phyloP scores from a whole-genome alignment of 495 filamentous ascomycete species.

The Tuber calosporum region DNA sequence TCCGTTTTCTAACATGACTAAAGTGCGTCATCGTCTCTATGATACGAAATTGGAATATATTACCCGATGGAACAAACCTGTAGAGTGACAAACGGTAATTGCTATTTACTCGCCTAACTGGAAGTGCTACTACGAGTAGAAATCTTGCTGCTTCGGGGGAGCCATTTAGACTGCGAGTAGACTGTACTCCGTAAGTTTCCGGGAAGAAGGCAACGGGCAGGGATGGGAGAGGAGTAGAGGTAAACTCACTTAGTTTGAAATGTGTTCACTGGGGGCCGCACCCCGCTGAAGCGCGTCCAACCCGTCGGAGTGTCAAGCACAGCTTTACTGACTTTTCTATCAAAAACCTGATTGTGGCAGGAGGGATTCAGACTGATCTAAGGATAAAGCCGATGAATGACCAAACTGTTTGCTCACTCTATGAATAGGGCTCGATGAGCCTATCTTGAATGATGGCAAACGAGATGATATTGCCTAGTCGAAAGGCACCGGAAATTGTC shows the following conservation, averaged over 20 bases:
- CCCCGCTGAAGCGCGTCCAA: not conserved
- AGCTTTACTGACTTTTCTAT: not conserved
- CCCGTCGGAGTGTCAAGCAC: not conserved
- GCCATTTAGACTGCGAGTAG: not conserved
- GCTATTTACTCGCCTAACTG: not conserved
- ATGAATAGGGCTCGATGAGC: not conserved
- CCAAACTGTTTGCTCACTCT: not conserved
- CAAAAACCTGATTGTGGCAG: not conserved
- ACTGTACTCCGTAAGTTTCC: too few relatives aligned
- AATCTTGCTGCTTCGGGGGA: not conserved
- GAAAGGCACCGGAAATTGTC: not conserved
- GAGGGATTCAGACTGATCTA: not conserved
- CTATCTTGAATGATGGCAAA: not conserved
- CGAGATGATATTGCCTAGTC: not conserved
- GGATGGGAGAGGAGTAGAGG: not conserved
- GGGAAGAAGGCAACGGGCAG: not conserved
- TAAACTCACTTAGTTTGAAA: not conserved
- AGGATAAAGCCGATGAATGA: not conserved
- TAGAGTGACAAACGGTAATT: not conserved
- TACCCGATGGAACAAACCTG: not conserved
- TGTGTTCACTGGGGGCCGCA: not conserved
- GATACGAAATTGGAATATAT: not conserved
- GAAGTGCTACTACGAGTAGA: not conserved
- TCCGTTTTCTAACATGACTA: too few relatives aligned
- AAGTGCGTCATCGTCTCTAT: not conserved